phyloP scores from a whole-genome alignment of 169 alveolate genomes.

The Cryptosporidium canis region DNA sequence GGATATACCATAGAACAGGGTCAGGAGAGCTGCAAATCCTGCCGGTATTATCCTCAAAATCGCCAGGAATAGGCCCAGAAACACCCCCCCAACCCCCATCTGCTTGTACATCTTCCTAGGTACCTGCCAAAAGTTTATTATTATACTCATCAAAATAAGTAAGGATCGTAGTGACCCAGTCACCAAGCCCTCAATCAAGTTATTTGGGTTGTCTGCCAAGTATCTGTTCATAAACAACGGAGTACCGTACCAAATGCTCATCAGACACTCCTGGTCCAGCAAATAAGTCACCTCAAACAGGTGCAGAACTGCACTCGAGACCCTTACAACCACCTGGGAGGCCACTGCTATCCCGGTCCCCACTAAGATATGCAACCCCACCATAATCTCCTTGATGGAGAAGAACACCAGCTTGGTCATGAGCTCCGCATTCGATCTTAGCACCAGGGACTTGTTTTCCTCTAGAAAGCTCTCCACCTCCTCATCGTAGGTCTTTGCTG shows the following conservation, averaged over 20 bases:
- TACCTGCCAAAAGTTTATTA: slow-evolving; percentile 49
- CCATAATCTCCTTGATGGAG: slow-evolving; percentile 32
- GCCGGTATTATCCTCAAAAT: slow-evolving; percentile 43
- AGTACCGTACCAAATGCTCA: slow-evolving; percentile 52
- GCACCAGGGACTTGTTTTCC: slow-evolving; percentile 14
- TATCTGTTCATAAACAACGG: slow-evolving; percentile 35
- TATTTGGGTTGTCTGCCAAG: slow-evolving; percentile 53
- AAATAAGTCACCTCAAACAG: slow-evolving; percentile 23
- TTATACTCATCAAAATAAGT: slow-evolving; percentile 14
- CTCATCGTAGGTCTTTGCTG: slow-evolving; percentile 5
- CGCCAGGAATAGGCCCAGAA: slow-evolving; percentile 14
- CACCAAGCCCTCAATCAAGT: slow-evolving; percentile 30
- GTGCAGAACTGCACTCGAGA: slow-evolving; percentile 24
- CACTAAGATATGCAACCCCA: slow-evolving; percentile 26
- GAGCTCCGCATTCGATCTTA: slow-evolving; percentile 31
- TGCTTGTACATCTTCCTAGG: slow-evolving; percentile 16
- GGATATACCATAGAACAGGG: slow-evolving; percentile 43
- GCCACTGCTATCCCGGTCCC: slow-evolving; percentile 44
- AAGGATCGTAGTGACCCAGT: slow-evolving; percentile 32
- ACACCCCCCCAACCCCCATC: background rate
- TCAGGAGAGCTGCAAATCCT: slow-evolving; percentile 27
- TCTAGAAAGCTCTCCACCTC: slow-evolving; percentile 9
- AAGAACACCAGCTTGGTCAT: slow-evolving; percentile 43
- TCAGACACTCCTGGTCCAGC: slow-evolving; percentile 33
- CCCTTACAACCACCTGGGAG: slow-evolving; percentile 41